Evolutionary conservation across 768 basidiomycete species (phyloP), one percentile per base, ranked within the genome.

Genomic region (Panus rudis): DNA sequence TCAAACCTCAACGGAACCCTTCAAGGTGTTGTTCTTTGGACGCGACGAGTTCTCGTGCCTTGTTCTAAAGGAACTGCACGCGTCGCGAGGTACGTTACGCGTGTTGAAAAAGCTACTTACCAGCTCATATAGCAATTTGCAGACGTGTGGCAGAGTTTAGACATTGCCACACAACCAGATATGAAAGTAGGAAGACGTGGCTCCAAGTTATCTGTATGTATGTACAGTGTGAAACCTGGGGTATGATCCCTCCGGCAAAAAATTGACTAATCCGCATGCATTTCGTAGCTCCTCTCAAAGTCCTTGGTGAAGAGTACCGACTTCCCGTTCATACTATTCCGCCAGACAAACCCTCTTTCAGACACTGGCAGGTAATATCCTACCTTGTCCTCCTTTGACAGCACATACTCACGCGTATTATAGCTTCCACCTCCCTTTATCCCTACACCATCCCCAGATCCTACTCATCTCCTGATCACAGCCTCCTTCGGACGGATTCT

Each of bases 401-500:
- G 47, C 27, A 37, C 32, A 42, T 26, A 33, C 45, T 28, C 27
- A 46, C 45, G 63, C 68, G 26, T 66, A 63, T 22, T 59, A 64
- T 46, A 70, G 65, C 69, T 58, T 56, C 78, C 60, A 55, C 64
- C 54, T 43, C 63, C 62, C 7, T 72, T 72, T 55, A 24, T 42
- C 11, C 34, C 45, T 21, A 41, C 11, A 3, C 11, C 40, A 4
- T 22, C 46, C 14, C 61, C 61, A 14, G 63, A 65, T 27, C 54
- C 43, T 3, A 62, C 70, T 11, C 76, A 85, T 47, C 56, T 93
- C 23, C 70, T 96, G 7, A 55, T 97, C 5, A 92, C 92, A 1
- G 89, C 92, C 5, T 94, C 92, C 1, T 94, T 94, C 50, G 92
- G 92, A 1, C 83, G 85, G 35, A 91, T 93, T 51, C 72, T 97